phyloP scores from a whole-genome alignment of 2,329 filamentous ascomycete genomes.

The Hirsutella rhossiliensis region DNA sequence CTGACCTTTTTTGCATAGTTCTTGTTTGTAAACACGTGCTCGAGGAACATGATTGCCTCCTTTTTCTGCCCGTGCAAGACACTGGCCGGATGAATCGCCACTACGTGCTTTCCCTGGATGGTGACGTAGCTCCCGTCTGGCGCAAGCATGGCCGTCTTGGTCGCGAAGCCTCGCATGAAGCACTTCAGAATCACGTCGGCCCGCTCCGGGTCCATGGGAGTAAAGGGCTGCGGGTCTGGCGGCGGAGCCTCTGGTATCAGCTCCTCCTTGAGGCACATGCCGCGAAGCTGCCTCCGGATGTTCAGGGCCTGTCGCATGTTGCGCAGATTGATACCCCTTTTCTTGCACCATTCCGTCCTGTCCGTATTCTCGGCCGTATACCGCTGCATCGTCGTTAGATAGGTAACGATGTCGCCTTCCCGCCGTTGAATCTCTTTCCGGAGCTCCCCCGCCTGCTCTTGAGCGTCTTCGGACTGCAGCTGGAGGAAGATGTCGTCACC shows the following conservation, averaged over 20 bases:
- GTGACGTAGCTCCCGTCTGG: conserved; percentile 51
- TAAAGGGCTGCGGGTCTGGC: conserved; percentile 43
- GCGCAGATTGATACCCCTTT: conserved; percentile 42
- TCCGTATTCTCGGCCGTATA: conserved; percentile 45
- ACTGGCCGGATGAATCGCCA: conserved; percentile 51
- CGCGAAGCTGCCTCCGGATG: conserved; percentile 49
- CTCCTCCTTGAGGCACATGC: conserved; percentile 39
- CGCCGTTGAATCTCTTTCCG: conserved; percentile 47
- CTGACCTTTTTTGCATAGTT: conserved; percentile 57
- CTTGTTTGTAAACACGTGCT: conserved; percentile 54
- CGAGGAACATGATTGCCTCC: conserved; percentile 57
- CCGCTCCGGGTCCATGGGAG: conserved; percentile 39
- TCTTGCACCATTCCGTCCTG: conserved; percentile 44
- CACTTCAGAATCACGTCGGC: conserved; percentile 45
- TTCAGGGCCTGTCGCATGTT: conserved; percentile 52
- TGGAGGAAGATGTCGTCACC: conserved; percentile 53
- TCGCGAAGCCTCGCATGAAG: conserved; percentile 49
- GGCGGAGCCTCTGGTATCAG: conserved; percentile 33
- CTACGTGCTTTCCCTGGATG: conserved; percentile 44
- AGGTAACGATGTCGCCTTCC: conserved; percentile 54
- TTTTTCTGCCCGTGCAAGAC: conserved; percentile 50
- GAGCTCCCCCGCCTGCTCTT: conserved; percentile 38
- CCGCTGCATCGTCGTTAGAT: conserved; percentile 49
- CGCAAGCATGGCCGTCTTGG: conserved; percentile 47
- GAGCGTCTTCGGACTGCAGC: conserved; percentile 42